A percentile compares a stretch with the other conserved stretches of the same genome.
phyloP scores from a whole-genome alignment of 768 basidiomycete genomes.

The Kwoniella bestiolae region DNA sequence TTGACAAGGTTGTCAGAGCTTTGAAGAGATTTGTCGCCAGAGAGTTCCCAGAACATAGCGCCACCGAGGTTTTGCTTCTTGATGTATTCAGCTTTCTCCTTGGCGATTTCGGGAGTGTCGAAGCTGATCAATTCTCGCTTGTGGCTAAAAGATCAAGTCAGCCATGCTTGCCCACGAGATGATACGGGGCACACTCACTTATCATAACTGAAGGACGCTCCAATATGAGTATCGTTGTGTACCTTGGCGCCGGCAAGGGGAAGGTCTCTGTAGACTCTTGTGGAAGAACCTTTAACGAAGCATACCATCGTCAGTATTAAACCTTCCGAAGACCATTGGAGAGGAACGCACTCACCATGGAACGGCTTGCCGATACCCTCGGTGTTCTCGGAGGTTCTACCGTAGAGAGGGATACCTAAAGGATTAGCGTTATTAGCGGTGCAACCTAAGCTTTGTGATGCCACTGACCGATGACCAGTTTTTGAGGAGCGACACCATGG shows the following conservation, averaged over 20 bases:
- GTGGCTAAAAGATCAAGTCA: slow-evolving; percentile 54
- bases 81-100: slow-evolving; percentile 74
- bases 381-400: slow-evolving; percentile 84
- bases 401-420: slow-evolving; percentile 81
- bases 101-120: slow-evolving; percentile 71
- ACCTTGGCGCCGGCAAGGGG: slow-evolving; percentile 74
- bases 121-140: slow-evolving; percentile 70
- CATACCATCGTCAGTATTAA: not conserved
- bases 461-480: slow-evolving; percentile 73
- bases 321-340: not conserved
- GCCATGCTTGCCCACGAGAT: slow-evolving; percentile 71
- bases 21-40: slow-evolving; percentile 74
- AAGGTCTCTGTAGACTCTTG: slow-evolving; percentile 86
- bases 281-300: slow-evolving; percentile 49
- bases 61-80: slow-evolving; percentile 75
- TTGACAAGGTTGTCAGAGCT: slow-evolving; percentile 70
- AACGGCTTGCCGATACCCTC: slow-evolving; percentile 78
- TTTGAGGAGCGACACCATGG: slow-evolving; percentile 73
- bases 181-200: slow-evolving; percentile 56
- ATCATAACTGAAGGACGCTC: slow-evolving; percentile 88
- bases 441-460: not conserved
- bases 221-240: slow-evolving; percentile 67
- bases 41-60: slow-evolving; percentile 77
- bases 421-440: not conserved
- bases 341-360: slow-evolving; percentile 62